These are phyloP conservation scores for Euphorbia lathyris DNA, from an alignment of 345 rosid species.

Conservation along the genomic window DNA sequence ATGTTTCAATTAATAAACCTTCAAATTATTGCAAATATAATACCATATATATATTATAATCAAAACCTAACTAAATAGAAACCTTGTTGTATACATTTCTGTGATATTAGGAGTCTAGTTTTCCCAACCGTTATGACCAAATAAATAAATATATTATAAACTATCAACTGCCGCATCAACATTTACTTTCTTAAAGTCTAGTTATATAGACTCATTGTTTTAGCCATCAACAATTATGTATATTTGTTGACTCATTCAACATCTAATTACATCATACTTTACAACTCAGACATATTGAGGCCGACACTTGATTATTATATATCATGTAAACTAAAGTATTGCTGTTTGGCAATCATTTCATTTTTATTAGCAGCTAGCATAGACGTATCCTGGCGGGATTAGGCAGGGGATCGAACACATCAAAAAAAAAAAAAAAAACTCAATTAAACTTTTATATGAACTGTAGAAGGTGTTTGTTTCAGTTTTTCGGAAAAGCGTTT, in stretches of 20 bases:
- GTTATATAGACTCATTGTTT: constrained; percentile 15
- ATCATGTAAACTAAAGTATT: not conserved
- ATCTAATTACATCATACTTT: constrained; percentile 41
- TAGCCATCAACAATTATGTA: constrained; percentile 32
- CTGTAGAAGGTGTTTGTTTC: no score
- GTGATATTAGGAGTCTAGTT: constrained; percentile 24
- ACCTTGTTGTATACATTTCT: constrained; percentile 32
- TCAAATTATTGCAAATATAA: constrained; percentile 1
- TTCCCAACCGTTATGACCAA: constrained; percentile 76
- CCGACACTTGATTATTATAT: constrained; percentile 26
- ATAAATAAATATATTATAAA: not conserved
- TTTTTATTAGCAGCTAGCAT: not conserved
- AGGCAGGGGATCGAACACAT: no score
- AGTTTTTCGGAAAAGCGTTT: no score
- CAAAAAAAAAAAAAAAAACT: no score
- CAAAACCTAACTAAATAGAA: constrained; percentile 5
- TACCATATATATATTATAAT: no score
- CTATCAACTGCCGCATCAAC: not conserved
- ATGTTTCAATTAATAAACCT: not conserved
- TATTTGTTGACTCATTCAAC: constrained; percentile 33
- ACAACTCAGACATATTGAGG: constrained; percentile 44
- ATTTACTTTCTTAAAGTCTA: not conserved
- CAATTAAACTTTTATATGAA: no score
- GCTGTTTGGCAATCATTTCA: not conserved
- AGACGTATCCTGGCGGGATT: no score